phyloP scores from a whole-genome alignment of 2,329 filamentous ascomycete species.

The Sporothrix globosa region DNA sequence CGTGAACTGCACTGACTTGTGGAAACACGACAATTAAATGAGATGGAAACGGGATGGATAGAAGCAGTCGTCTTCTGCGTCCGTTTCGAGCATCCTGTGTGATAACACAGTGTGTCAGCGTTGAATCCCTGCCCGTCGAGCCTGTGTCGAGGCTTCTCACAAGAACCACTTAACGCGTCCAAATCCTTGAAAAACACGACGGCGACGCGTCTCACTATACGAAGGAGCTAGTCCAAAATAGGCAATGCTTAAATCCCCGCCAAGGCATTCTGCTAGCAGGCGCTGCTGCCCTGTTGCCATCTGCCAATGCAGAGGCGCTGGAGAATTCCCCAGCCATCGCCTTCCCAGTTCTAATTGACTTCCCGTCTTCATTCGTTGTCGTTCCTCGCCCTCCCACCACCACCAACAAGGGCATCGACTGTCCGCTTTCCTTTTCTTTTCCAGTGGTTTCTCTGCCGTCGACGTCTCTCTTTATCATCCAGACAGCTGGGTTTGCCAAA shows the following conservation, averaged over 20 bases:
- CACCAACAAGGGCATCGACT: background rate
- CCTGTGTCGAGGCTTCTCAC: background rate
- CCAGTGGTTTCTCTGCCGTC: background rate
- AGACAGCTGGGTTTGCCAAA: background rate
- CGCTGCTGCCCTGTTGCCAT: background rate
- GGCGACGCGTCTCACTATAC: constrained; percentile 20
- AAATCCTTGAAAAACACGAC: constrained; percentile 22
- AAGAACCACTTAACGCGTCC: constrained; percentile 28
- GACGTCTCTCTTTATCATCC: background rate
- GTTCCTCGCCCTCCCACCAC: background rate
- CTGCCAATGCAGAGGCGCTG: background rate
- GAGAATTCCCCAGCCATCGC: constrained; percentile 25
- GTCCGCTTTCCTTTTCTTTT: background rate
- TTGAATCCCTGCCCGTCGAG: too few species aligned
- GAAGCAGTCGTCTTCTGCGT: too few species aligned
- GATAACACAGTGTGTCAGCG: too few species aligned
- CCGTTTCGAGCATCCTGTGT: too few species aligned
- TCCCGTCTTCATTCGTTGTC: background rate
- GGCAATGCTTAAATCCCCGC: constrained; percentile 1
- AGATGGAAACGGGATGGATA: too few species aligned
- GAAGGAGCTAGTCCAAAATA: constrained; percentile 6
- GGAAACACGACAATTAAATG: too few species aligned
- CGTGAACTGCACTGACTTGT: background rate
- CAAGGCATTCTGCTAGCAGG: background rate
- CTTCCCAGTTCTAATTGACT: constrained; percentile 12